Percentiles rank a stretch among this genome's conserved stretches.
Evolutionary conservation across 345 rosid genomes (phyloP).

Genomic region (Eucalyptus erythrocorys): DNA sequence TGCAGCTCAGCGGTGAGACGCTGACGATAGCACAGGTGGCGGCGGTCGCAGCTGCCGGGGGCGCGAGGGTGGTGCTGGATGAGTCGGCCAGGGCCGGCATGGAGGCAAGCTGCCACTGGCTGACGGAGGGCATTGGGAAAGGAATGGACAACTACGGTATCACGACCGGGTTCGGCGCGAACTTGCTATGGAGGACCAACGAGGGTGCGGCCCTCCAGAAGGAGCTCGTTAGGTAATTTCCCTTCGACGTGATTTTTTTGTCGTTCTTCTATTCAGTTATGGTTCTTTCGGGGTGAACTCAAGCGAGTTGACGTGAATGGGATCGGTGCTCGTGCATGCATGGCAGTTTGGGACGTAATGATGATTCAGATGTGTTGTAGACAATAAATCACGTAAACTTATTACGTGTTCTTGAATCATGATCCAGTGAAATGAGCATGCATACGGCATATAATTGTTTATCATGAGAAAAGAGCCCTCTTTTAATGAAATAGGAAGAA

Average conservation of each 20-base stretch:
- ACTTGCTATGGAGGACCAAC: slow-evolving; percentile 60
- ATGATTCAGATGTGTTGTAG: neutral
- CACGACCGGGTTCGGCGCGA: slow-evolving; percentile 75
- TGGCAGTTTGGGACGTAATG: neutral
- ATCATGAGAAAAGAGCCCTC: neutral
- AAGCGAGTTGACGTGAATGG: neutral
- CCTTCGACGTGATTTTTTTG: neutral
- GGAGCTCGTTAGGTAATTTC: slow-evolving; percentile 60
- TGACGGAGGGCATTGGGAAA: slow-evolving; percentile 55
- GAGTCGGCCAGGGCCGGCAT: slow-evolving; percentile 55
- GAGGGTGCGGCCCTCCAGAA: slow-evolving; percentile 60
- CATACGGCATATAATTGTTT: neutral
- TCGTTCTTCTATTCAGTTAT: neutral
- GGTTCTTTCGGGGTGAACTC: neutral
- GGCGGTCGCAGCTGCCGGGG: slow-evolving; percentile 22
- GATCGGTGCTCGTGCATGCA: neutral
- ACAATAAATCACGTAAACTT: neutral
- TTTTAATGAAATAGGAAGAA: neutral
- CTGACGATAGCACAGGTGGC: slow-evolving; percentile 80
- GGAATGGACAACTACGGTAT: slow-evolving; percentile 77
- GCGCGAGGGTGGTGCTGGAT: slow-evolving; percentile 34
- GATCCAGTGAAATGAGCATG: neutral
- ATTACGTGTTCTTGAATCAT: neutral
- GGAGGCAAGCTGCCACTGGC: slow-evolving; percentile 74
- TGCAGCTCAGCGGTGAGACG: slow-evolving; percentile 66